Conservation (phyloP, 2,329 filamentous ascomycete species). For the Pseudogymnoascus sp. region DNA sequence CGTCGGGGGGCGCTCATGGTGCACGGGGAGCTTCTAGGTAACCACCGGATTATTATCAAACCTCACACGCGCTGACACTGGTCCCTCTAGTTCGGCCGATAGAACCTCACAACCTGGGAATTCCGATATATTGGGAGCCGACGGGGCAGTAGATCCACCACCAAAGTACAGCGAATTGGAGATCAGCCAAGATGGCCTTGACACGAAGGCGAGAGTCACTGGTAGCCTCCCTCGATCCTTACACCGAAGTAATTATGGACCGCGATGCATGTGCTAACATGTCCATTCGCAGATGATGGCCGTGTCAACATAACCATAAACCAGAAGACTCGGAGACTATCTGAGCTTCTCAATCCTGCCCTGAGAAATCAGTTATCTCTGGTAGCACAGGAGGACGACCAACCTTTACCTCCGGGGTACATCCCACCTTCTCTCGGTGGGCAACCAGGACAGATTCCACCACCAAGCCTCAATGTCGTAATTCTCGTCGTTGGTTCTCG, state of each 20-base stretch:
- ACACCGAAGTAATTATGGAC: conserved; percentile 9
- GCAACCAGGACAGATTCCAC: conserved; percentile 49
- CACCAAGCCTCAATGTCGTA: conserved; percentile 59
- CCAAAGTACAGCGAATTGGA: conserved; percentile 33
- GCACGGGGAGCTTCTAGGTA: background rate
- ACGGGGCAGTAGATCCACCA: background rate
- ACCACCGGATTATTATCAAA: background rate
- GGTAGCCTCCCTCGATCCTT: conserved; percentile 29
- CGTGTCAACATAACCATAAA: conserved; percentile 74
- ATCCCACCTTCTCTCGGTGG: conserved; percentile 67
- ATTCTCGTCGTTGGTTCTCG: conserved; percentile 69
- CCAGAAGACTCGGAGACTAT: conserved; percentile 58
- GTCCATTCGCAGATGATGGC: conserved; percentile 52
- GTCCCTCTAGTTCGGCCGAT: background rate
- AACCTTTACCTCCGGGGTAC: conserved; percentile 56
- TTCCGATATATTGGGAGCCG: background rate
- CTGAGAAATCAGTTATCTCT: conserved; percentile 46
- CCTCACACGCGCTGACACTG: background rate
- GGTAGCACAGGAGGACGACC: conserved; percentile 37
- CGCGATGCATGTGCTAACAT: background rate
- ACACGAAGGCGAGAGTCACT: conserved; percentile 53
- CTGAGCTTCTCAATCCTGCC: conserved; percentile 59
- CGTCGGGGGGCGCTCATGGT: background rate
- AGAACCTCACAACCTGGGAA: background rate
- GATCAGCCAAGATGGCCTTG: conserved; percentile 54